These are phyloP conservation scores for Xylaria sp. DNA, from an alignment of 2,329 filamentous ascomycete species.

Conservation along the genomic window DNA sequence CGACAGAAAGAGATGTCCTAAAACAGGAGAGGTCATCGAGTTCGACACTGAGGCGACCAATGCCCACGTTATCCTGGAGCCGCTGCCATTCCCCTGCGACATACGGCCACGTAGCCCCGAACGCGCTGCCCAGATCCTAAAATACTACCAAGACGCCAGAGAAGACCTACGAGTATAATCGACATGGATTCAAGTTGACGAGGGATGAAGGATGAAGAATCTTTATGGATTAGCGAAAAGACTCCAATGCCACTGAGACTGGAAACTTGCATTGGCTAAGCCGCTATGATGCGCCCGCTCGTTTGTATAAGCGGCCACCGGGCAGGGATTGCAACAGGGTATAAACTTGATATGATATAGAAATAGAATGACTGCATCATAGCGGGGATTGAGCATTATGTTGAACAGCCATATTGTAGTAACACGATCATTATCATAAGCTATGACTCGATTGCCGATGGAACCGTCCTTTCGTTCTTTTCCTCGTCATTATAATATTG, in stretches of 20 bases:
- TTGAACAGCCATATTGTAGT: neutral
- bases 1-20: conserved; percentile 46
- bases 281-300: conserved; percentile 2
- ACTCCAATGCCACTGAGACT: neutral
- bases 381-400: neutral
- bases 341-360: neutral
- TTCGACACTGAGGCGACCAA: conserved; percentile 58
- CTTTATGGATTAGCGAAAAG: neutral
- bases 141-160: conserved; percentile 44
- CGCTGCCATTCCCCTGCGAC: conserved; percentile 52
- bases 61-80: conserved; percentile 59
- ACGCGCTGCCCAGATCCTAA: conserved; percentile 46
- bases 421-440: neutral
- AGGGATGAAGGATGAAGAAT: neutral
- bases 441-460: neutral
- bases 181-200: neutral
- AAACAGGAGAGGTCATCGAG: conserved; percentile 49
- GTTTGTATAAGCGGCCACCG: neutral
- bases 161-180: conserved; percentile 38
- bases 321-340: neutral
- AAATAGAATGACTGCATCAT: neutral
- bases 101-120: conserved; percentile 50
- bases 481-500: conserved; percentile 16
- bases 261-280: neutral
- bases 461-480: neutral